phyloP scores from a whole-genome alignment of 257 asterid genomes.

The Solanum pinnatisectum region DNA sequence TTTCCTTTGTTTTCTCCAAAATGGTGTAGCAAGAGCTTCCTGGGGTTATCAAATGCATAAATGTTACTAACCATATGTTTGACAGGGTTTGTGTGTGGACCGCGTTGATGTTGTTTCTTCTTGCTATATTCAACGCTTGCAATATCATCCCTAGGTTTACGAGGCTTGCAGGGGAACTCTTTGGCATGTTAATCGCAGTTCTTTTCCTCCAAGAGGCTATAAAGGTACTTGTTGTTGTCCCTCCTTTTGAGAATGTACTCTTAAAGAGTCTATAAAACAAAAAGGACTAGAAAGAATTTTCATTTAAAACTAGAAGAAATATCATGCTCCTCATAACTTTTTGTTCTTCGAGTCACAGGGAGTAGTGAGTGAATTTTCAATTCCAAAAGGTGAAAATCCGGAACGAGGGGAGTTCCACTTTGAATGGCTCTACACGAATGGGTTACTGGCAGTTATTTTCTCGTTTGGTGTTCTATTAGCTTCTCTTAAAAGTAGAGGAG shows the following conservation, averaged over 20 bases:
- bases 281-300: not conserved
- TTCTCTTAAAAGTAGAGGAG: constrained; percentile 64
- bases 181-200: constrained; percentile 84
- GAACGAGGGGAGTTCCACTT: constrained; percentile 43
- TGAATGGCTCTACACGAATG: constrained; percentile 81
- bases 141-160: constrained; percentile 71
- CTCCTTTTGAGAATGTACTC: not conserved
- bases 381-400: constrained; percentile 54
- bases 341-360: constrained; percentile 43
- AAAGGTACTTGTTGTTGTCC: constrained; percentile 33
- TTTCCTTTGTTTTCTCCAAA: not conserved
- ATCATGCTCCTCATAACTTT: not conserved
- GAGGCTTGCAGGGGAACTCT: constrained; percentile 86
- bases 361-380: constrained; percentile 58
- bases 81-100: constrained; percentile 91
- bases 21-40: not conserved
- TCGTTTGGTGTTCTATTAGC: constrained; percentile 65
- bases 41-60: not conserved
- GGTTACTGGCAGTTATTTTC: constrained; percentile 70
- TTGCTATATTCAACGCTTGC: constrained; percentile 76
- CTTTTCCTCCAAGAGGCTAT: constrained; percentile 88
- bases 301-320: not conserved
- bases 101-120: constrained; percentile 60
- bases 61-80: not conserved
- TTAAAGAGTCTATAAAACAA: not conserved